Evolutionary conservation across 169 alveolate genomes (phyloP).

Genomic region (Cryptosporidium bovis): DNA sequence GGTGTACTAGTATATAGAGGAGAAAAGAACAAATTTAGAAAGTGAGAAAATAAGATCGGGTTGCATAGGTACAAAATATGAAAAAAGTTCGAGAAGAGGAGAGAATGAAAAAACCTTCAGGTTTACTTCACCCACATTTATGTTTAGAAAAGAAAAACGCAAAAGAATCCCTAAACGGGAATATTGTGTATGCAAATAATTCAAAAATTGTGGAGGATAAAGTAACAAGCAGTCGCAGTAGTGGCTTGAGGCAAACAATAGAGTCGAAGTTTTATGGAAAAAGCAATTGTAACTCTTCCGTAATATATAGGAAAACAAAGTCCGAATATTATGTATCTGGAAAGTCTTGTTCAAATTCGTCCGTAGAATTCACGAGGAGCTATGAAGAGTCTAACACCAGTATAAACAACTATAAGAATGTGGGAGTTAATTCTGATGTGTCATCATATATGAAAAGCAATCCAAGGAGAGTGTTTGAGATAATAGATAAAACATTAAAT

Average conservation of each 20-base stretch:
- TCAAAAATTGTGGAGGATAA: too few relatives aligned
- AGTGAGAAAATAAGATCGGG: slow-evolving; percentile 17
- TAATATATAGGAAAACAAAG: slow-evolving; percentile 10
- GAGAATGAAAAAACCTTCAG: too few relatives aligned
- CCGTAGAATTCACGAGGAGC: slow-evolving; percentile 14
- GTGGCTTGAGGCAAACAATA: background rate
- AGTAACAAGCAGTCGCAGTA: too few relatives aligned
- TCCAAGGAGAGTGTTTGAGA: slow-evolving; percentile 65
- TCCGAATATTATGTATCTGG: slow-evolving; percentile 6
- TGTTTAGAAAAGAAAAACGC: too few relatives aligned
- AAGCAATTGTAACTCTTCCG: background rate
- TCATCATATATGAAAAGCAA: slow-evolving; percentile 9
- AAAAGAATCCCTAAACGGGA: too few relatives aligned
- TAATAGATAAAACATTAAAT: slow-evolving; percentile 47
- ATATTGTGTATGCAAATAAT: too few relatives aligned
- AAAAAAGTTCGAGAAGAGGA: slow-evolving; percentile 8
- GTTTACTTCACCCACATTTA: too few relatives aligned
- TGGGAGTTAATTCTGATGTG: slow-evolving; percentile 21
- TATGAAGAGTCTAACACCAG: background rate
- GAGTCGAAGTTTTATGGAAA: slow-evolving; percentile 48
- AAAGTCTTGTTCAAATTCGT: slow-evolving; percentile 1
- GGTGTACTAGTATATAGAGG: slow-evolving; percentile 33
- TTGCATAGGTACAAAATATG: slow-evolving; percentile 17
- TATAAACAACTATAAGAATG: background rate
- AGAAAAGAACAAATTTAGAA: background rate